Evolutionary conservation across 2,329 filamentous ascomycete species (phyloP).

Genomic region (Microsporum audouinii): DNA sequence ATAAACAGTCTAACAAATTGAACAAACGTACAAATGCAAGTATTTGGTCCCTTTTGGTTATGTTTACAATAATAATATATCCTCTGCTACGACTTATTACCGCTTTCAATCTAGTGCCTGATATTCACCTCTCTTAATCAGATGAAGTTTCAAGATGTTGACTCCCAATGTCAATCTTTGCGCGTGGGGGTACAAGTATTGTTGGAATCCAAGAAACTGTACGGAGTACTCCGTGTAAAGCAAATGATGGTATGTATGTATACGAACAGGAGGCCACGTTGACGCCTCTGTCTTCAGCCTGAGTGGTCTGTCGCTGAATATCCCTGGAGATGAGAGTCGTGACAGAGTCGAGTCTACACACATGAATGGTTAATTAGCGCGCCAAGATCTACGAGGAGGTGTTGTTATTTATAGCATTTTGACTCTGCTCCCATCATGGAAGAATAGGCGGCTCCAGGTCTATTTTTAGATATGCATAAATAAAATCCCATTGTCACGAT

Average conservation of each 20-base stretch:
- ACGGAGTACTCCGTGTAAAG: not conserved
- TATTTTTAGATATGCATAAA: constrained; percentile 4
- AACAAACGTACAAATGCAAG: not conserved
- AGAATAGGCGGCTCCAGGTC: not conserved
- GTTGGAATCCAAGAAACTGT: not conserved
- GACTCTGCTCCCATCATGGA: not conserved
- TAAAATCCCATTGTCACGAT: not conserved
- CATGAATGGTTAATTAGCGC: not conserved
- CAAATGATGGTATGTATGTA: not conserved
- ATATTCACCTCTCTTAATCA: not conserved
- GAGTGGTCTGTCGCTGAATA: not conserved
- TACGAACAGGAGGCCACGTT: not conserved
- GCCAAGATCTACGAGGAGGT: not conserved
- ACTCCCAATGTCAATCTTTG: not conserved
- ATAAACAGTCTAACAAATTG: not conserved
- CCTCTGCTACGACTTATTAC: not conserved
- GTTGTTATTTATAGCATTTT: constrained; percentile 1
- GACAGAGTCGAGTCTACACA: not conserved
- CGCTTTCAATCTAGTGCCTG: not conserved
- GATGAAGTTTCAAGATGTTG: not conserved
- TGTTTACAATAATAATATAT: not conserved
- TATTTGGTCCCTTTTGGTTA: not conserved
- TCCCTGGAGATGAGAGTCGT: not conserved
- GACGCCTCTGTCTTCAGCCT: not conserved
- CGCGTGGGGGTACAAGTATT: not conserved